Conservation (phyloP, 164 flowering plant species). For the Vitis riparia region DNA sequence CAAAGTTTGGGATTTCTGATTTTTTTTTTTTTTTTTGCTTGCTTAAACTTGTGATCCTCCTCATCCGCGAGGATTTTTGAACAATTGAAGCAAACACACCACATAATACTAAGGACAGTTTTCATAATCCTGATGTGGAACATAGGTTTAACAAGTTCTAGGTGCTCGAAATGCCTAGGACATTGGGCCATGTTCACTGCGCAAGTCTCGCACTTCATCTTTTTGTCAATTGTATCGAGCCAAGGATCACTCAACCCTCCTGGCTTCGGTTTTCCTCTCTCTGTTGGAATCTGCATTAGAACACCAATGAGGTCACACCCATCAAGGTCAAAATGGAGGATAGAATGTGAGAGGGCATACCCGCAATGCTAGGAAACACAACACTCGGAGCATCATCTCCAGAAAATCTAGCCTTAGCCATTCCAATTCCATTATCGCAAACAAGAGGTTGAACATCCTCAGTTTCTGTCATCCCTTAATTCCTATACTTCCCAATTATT, state of each 20-base stretch:
- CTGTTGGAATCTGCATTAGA: slow-evolving; percentile 35
- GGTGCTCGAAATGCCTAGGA: slow-evolving; percentile 96
- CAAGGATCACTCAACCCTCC: slow-evolving; percentile 85
- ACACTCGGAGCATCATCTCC: too few species aligned
- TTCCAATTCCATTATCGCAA: too few species aligned
- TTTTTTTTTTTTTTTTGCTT: slow-evolving; percentile 54
- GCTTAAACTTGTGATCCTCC: slow-evolving; percentile 95
- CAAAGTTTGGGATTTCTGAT: slow-evolving; percentile 82
- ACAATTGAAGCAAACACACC: slow-evolving; percentile 97
- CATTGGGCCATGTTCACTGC: slow-evolving; percentile 98
- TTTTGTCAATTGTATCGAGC: slow-evolving; percentile 89
- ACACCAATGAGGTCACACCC: too few species aligned
- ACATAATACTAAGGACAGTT: slow-evolving; percentile 82
- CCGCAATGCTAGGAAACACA: too few species aligned
- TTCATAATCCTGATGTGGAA: slow-evolving; percentile 92
- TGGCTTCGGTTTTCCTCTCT: slow-evolving; percentile 91
- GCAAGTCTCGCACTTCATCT: slow-evolving; percentile 96
- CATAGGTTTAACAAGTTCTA: slow-evolving; percentile 98
- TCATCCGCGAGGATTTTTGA: slow-evolving; percentile 90
- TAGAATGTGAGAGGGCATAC: too few species aligned
- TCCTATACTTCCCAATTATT: too few species aligned
- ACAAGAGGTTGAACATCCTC: too few species aligned
- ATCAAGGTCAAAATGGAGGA: too few species aligned
- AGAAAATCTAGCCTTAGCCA: too few species aligned
- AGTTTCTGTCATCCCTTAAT: too few species aligned